Conservation (phyloP, 2,329 filamentous ascomycete genomes). For the Colletotrichum kahawae region DNA sequence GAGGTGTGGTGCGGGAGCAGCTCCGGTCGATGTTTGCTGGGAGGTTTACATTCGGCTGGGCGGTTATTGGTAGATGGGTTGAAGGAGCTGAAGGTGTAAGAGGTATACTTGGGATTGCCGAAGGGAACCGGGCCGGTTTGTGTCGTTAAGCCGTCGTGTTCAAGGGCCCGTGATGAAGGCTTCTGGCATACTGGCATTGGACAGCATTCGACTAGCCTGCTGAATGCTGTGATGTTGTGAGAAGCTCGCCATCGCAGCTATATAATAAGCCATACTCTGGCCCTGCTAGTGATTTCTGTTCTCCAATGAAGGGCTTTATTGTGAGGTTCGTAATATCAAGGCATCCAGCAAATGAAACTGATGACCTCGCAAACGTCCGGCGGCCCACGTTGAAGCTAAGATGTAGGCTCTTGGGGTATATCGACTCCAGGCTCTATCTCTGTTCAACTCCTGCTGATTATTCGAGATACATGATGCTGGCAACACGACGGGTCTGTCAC, state of each 20-base stretch:
- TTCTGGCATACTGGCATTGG: background rate
- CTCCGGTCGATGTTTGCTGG: background rate
- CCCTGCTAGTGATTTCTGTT: background rate
- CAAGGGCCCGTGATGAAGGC: background rate
- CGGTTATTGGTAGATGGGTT: background rate
- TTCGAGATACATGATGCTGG: background rate
- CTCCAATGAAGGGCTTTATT: no score
- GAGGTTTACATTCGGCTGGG: background rate
- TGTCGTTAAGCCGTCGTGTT: background rate
- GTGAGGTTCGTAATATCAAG: background rate
- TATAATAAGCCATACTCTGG: background rate
- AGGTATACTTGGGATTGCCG: background rate
- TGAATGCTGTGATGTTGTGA: background rate
- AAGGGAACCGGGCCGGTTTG: background rate
- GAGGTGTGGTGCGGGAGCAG: background rate
- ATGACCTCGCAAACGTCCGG: background rate
- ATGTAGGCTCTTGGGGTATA: background rate
- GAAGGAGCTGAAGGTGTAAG: background rate
- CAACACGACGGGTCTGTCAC: background rate
- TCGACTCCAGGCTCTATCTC: background rate
- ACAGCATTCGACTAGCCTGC: background rate
- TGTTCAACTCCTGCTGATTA: background rate
- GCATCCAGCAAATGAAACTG: background rate
- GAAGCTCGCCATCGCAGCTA: background rate
- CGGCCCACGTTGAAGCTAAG: background rate